These are phyloP conservation scores for Plasmodium adleri DNA, from an alignment of 169 alveolate species.

Conservation along the genomic window DNA sequence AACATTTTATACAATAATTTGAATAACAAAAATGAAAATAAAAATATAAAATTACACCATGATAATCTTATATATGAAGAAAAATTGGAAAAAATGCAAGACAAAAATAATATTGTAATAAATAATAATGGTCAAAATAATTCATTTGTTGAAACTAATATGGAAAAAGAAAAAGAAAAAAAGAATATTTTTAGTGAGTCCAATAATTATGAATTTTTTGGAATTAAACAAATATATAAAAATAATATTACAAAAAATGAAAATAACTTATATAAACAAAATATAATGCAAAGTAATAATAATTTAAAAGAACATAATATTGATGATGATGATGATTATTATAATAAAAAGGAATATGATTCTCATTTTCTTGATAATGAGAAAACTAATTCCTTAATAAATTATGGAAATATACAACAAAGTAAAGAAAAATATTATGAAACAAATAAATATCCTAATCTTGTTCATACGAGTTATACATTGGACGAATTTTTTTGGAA, in stretches of 20 bases:
- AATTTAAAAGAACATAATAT: constrained; percentile 25
- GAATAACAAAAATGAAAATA: constrained; percentile 13
- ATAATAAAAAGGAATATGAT: constrained; percentile 8
- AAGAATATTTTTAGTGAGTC: constrained; percentile 18
- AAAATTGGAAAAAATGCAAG: constrained; percentile 1
- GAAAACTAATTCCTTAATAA: constrained; percentile 25
- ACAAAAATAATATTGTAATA: neutral
- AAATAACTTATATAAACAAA: neutral
- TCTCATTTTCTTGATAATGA: constrained; percentile 19
- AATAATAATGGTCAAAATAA: constrained; percentile 2
- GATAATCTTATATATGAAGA: neutral
- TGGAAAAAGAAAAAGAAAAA: constrained; percentile 22
- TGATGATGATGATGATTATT: constrained; percentile 6
- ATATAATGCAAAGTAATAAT: neutral
- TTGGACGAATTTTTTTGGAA: neutral
- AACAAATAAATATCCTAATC: constrained; percentile 15
- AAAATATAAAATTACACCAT: neutral
- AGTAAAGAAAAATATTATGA: neutral
- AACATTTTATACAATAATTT: neutral
- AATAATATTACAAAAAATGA: constrained; percentile 10
- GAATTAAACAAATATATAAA: constrained; percentile 8
- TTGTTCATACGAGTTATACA: constrained; percentile 1
- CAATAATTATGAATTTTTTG: constrained; percentile 7
- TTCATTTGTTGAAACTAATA: constrained; percentile 11
- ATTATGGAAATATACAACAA: constrained; percentile 5